These are phyloP conservation scores for Colletotrichum spaethianum DNA, from an alignment of 2,329 filamentous ascomycete species.

Conservation along the genomic window DNA sequence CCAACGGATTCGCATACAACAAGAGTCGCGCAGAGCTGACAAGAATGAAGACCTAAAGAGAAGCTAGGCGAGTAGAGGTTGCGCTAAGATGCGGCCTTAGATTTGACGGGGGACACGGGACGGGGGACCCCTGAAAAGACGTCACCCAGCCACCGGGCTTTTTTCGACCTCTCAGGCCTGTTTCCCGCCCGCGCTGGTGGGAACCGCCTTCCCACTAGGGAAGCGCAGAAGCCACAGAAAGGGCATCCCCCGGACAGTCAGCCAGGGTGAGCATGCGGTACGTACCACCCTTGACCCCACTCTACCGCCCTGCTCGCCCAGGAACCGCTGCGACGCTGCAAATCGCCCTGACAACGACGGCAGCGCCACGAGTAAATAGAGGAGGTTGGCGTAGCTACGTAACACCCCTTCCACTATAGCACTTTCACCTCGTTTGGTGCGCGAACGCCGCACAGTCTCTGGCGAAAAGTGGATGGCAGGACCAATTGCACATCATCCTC, in stretches of 20 bases:
- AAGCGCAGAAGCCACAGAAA: slow-evolving; percentile 15
- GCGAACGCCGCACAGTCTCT: slow-evolving; percentile 11
- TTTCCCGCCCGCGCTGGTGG: slow-evolving; percentile 6
- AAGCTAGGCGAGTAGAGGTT: slow-evolving; percentile 4
- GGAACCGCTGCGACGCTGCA: slow-evolving; percentile 39
- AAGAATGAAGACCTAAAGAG: not conserved
- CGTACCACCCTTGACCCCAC: slow-evolving; percentile 2
- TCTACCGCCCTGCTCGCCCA: slow-evolving; percentile 29
- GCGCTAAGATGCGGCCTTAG: slow-evolving; percentile 15
- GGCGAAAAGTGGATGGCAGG: slow-evolving; percentile 42
- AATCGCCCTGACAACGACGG: slow-evolving; percentile 41
- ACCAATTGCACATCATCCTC: slow-evolving; percentile 37
- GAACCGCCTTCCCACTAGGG: slow-evolving; percentile 21
- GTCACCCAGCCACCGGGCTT: slow-evolving; percentile 42
- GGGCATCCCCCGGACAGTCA: slow-evolving; percentile 1
- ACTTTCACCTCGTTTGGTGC: slow-evolving; percentile 14
- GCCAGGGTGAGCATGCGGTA: not conserved
- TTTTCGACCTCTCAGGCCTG: slow-evolving; percentile 26
- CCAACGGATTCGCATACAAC: not conserved
- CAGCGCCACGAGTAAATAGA: slow-evolving; percentile 42
- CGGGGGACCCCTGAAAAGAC: slow-evolving; percentile 40
- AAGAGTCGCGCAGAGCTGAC: not conserved
- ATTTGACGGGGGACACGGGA: slow-evolving; percentile 18
- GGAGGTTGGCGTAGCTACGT: slow-evolving; percentile 43
- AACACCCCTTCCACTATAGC: slow-evolving; percentile 23